phyloP scores from a whole-genome alignment of 257 asterid species.

The Haberlea rhodopensis region DNA sequence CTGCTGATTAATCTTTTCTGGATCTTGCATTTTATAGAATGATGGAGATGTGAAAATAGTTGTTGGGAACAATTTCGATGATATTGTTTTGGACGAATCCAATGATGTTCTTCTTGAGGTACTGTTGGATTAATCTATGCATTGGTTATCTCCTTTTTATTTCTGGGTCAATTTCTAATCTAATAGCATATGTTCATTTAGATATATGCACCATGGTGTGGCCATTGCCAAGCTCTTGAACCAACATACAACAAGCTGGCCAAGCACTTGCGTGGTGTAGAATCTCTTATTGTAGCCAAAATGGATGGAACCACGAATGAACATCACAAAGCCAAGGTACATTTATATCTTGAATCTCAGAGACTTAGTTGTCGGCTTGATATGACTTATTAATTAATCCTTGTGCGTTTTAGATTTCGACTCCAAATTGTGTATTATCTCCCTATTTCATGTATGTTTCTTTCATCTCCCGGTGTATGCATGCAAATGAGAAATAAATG shows the following conservation, averaged over 20 bases:
- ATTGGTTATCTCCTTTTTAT: neutral
- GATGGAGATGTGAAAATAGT: constrained; percentile 84
- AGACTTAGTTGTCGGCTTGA: neutral
- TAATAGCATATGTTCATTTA: constrained; percentile 26
- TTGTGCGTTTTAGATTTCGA: neutral
- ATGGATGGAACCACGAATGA: constrained; percentile 97
- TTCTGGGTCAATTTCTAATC: constrained; percentile 6
- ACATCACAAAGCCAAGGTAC: constrained; percentile 80
- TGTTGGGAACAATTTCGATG: constrained; percentile 57
- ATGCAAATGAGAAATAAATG: neutral
- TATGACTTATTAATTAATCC: neutral
- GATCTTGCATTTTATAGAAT: constrained; percentile 37
- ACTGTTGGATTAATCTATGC: constrained; percentile 9
- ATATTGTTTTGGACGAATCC: constrained; percentile 68
- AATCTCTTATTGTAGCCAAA: constrained; percentile 80
- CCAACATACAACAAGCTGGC: constrained; percentile 91
- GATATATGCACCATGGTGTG: constrained; percentile 99
- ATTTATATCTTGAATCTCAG: neutral
- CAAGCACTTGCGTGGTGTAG: constrained; percentile 60
- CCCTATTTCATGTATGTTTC: neutral
- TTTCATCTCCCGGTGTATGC: neutral
- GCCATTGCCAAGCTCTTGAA: constrained; percentile 91
- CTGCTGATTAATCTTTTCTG: constrained; percentile 12
- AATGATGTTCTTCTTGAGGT: constrained; percentile 98
- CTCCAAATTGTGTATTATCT: neutral